Evolutionary conservation across 2,329 filamentous ascomycete genomes (phyloP), one percentile per base, ranked within the genome.

Genomic region (Aspergillus phoenicis): DNA sequence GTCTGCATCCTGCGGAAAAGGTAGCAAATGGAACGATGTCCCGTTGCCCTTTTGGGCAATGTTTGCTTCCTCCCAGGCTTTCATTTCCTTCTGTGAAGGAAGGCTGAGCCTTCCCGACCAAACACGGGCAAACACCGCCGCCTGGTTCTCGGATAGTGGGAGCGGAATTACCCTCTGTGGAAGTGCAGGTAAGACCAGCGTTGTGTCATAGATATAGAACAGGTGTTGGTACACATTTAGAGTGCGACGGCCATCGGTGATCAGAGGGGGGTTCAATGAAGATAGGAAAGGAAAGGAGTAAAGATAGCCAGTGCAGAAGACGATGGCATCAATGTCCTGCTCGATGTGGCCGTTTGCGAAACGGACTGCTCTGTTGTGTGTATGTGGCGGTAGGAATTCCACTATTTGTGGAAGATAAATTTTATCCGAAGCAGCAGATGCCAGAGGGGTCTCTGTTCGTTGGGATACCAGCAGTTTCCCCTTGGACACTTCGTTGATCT

Each of bases 261-360:
- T 82, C 2, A 92, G 72, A 0, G 85, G 80, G 0, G 87, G 83
- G 1, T 75, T 57, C 3, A 86, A 70, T 0, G 73, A 73, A 2
- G 76, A 73, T 3, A 88, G 73, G 70, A 97, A 97, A 0, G 93
- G 92, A 60, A 90, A 90, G 5, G 89, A 88, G 77, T 91, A 97
- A 59, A 96, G 85, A 70, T 96, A 98, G 0, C 94, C 94, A 0
- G 94, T 97, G 73, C 91, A 93, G 75, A 94, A 97, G 28, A 98
- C 73, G 5, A 97, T 79, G 1, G 86, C 84, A 70, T 97, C 93
- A 59, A 98, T 77, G 36, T 87, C 80, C 3, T 78, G 78, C 70
- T 92, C 90, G 8, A 89, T 71, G 0, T 81, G 81, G 2, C 89
- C 89, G 68, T 91, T 83, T 43, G 82, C 81, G 64, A 96, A 91